Base-by-base conservation (phyloP, 805 yeast genomes). In the Metschnikowia bowlesiae region DNA sequence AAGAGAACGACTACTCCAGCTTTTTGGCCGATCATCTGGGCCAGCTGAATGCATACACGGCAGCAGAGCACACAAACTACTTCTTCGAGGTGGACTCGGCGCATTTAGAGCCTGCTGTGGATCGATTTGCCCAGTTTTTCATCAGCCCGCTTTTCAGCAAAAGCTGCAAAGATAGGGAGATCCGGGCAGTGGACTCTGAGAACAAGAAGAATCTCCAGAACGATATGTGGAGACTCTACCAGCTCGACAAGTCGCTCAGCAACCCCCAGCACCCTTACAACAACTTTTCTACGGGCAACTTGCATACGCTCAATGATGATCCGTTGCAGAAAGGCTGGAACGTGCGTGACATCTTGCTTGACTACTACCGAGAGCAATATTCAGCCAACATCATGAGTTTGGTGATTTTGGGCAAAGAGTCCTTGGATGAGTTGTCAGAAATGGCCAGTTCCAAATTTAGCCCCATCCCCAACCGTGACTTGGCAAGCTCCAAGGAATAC, bases 101-200 rank as follows among this genome's bases (percentile, higher is more conserved):
- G 54, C 80, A 84, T 57, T 73, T 92, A 52, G 82, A 84, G 53
- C 97, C 96, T 6, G 97, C 97, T 0, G 71, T 92, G 47, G 98
- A 92, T 66, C 76, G 98, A 59, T 92, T 92, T 67, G 80, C 96
- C 4, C 98, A 92, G 65, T 92, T 92, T 64, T 92, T 92, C 73
- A 85, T 91, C 34, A 66, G 81, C 30, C 99, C 99, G 1, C 71
- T 92, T 58, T 92, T 92, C 62, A 73, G 76, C 55, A 72, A 58
- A 57, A 74, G 82, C 54, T 85, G 97, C 63, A 88, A 89, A 63
- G 96, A 90, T 62, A 78, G 97, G 49, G 99, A 92, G 68, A 87
- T 92, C 60, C 81, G 83, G 55, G 98, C 98, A 1, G 98, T 92
- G 8, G 97, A 92, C 67, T 87, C 96, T 36, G 99, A 92, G 70